Percentiles rank a stretch among this genome's conserved stretches.
phyloP scores from a whole-genome alignment of 2,329 filamentous ascomycete genomes.

The Exophiala sp. region DNA sequence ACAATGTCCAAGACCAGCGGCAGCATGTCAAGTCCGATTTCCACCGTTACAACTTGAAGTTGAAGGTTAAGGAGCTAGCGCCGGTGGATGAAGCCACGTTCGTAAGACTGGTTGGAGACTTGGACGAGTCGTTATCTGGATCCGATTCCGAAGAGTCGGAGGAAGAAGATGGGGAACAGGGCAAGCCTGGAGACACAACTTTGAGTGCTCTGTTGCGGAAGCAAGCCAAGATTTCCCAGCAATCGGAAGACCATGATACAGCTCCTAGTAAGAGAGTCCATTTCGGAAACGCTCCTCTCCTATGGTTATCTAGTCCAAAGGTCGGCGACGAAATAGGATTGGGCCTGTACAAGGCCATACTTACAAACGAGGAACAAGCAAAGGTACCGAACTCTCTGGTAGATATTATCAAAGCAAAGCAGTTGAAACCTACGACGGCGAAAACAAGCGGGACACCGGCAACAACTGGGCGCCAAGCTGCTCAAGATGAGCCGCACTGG shows the following conservation, averaged over 20 bases:
- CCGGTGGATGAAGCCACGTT: conserved; percentile 77
- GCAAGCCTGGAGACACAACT: conserved; percentile 57
- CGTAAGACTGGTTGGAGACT: conserved; percentile 72
- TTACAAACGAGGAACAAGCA: conserved; percentile 66
- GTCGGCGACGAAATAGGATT: conserved; percentile 74
- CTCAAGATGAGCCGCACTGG: conserved; percentile 71
- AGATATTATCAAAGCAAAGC: conserved; percentile 67
- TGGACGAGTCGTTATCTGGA: conserved; percentile 88
- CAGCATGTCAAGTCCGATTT: conserved; percentile 83
- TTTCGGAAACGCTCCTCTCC: conserved; percentile 63
- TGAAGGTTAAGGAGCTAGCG: conserved; percentile 68
- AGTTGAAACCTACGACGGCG: conserved; percentile 58
- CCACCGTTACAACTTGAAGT: conserved; percentile 91
- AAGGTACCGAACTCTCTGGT: conserved; percentile 55
- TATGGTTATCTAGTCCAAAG: conserved; percentile 77
- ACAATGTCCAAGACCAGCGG: conserved; percentile 71
- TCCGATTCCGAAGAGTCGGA: conserved; percentile 65
- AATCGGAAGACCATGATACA: conserved; percentile 44
- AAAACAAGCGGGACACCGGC: conserved; percentile 35
- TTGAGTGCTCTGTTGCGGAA: conserved; percentile 72
- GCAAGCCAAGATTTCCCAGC: conserved; percentile 66
- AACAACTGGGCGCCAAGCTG: conserved; percentile 34
- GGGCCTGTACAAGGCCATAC: conserved; percentile 77
- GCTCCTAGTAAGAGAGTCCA: conserved; percentile 45
- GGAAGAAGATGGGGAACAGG: conserved; percentile 46